Conservation (phyloP, 139 green algal genomes). For the Medakamo hakoo region DNA sequence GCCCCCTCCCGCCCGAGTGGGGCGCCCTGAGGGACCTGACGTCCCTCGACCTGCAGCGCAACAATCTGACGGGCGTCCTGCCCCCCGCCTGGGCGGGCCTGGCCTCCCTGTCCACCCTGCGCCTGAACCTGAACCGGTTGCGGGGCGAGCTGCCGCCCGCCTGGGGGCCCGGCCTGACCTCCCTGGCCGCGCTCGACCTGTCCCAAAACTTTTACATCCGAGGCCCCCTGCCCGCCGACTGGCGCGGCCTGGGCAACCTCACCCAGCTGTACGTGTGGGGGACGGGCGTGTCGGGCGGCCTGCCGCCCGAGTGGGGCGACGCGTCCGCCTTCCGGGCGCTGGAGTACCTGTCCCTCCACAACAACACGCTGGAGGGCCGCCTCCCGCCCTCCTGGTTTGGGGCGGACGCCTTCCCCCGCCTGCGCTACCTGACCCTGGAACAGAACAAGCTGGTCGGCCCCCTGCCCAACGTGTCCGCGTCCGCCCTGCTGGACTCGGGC, state of each 20-base stretch:
- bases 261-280: neutral
- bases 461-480: neutral
- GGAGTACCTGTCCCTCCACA: neutral
- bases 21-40: slow-evolving; percentile 6
- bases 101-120: slow-evolving; percentile 1
- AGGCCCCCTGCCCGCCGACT: neutral
- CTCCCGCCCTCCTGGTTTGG: neutral
- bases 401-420: neutral
- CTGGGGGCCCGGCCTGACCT: slow-evolving; percentile 5
- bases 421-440: neutral
- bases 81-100: slow-evolving; percentile 2
- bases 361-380: neutral
- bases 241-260: neutral
- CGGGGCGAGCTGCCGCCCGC: slow-evolving; percentile 3
- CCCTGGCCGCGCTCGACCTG: neutral
- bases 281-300: neutral
- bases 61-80: slow-evolving; percentile 3
- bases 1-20: slow-evolving; percentile 4
- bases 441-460: neutral
- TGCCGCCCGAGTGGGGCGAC: neutral
- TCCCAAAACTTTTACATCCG: neutral
- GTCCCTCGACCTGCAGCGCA: slow-evolving; percentile 9
- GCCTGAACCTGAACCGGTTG: slow-evolving; percentile 4
- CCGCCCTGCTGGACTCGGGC: too few relatives aligned
- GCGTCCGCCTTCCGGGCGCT: neutral